These are phyloP conservation scores for Penicillium corylophilum DNA, from an alignment of 2,329 filamentous ascomycete genomes.

Conservation along the genomic window DNA sequence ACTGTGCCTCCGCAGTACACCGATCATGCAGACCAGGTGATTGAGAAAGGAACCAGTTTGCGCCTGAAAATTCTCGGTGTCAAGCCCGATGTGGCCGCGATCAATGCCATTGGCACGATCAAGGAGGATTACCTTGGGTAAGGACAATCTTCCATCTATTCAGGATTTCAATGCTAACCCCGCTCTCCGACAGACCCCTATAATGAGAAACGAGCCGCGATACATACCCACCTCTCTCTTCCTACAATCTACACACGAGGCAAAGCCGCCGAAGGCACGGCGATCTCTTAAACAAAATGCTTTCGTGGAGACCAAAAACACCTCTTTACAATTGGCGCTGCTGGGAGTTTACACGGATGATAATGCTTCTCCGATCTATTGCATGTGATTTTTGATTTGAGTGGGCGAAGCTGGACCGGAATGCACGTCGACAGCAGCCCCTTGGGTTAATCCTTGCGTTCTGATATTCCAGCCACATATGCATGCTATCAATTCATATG, in stretches of 20 bases:
- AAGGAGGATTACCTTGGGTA: slow-evolving; percentile 66
- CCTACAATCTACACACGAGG: slow-evolving; percentile 10
- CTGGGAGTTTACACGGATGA: slow-evolving; percentile 6
- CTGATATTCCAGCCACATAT: neutral
- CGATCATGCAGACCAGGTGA: slow-evolving; percentile 88
- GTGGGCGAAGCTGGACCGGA: neutral
- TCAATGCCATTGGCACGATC: slow-evolving; percentile 97
- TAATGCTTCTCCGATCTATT: neutral
- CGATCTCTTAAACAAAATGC: neutral
- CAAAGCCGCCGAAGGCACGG: neutral
- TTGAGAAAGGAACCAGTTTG: slow-evolving; percentile 90
- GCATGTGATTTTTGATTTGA: slow-evolving; percentile 1
- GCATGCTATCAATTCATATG: neutral
- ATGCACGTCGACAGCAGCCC: slow-evolving; percentile 4
- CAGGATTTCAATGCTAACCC: slow-evolving; percentile 11
- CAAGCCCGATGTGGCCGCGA: slow-evolving; percentile 86
- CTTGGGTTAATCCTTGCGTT: neutral
- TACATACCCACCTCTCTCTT: slow-evolving; percentile 18
- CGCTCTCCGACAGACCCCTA: slow-evolving; percentile 26
- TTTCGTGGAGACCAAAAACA: slow-evolving; percentile 3
- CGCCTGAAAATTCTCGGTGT: slow-evolving; percentile 93
- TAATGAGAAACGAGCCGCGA: slow-evolving; percentile 28
- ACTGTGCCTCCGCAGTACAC: slow-evolving; percentile 96
- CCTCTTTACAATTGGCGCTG: slow-evolving; percentile 1
- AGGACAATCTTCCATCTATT: slow-evolving; percentile 12